Evolutionary conservation across 2,329 filamentous ascomycete species (phyloP), one percentile per base, ranked within the genome.

Genomic region (Gnomoniopsis sp.): DNA sequence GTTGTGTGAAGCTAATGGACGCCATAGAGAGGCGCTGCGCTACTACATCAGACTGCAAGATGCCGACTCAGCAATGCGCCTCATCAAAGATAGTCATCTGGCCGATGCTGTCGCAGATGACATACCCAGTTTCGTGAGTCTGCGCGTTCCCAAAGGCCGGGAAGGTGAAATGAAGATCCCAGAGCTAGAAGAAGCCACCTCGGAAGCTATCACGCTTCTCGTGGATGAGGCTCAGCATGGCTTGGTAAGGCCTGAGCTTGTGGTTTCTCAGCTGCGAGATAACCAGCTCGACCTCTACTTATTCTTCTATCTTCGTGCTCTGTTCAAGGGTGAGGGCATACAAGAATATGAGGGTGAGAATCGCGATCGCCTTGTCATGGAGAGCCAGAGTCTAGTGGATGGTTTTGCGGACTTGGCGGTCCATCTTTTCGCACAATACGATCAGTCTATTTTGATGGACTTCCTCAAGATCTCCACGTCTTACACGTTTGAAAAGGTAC

Each of bases 31-130:
- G 69, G 93, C 96, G 1, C 77, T 99, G 48, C 88, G 85, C 68
- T 95, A 89, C 72, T 96, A 96, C 70, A 96, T 99, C 69, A 87
- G 85, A 62, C 82, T 98, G 3, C 92, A 97, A 69, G 91, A 99
- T 74, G 93, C 92, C 0, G 92, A 98, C 69, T 88, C 89, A 11
- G 90, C 91, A 0, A 93, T 99, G 83, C 78, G 83, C 14, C 75
- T 99, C 59, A 96, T 99, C 66, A 85, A 87, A 61, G 90, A 96
- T 43, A 89, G 91, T 66, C 92, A 96, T 70, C 81, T 99, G n/a
- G 87, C 96, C 0, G 92, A 96, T 67, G 88, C 91, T 1, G 87
- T 98, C 14, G 85, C 86, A 1, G 93, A 97, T 67, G 92, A 99
- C 70, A 93, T 99, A 38, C 88, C 92, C 4, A 88, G 90, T 38